Evolutionary conservation across 768 basidiomycete species (phyloP).

Genomic region (Rhizopogon rudus): DNA sequence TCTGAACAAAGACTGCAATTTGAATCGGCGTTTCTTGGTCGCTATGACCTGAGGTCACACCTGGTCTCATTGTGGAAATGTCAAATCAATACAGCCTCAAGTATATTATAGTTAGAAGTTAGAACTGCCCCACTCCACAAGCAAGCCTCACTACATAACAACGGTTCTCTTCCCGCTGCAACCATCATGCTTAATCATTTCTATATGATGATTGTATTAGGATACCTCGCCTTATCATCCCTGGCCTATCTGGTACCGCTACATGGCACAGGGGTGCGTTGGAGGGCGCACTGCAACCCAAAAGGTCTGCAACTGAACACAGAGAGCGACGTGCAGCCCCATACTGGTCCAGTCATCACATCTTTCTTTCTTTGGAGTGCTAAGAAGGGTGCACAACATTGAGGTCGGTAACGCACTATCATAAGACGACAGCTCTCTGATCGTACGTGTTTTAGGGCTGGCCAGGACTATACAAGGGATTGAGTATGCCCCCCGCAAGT

Average conservation of each 20-base stretch:
- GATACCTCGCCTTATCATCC: conserved; percentile 44
- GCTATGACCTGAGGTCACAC: too few relatives aligned
- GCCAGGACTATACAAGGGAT: conserved; percentile 76
- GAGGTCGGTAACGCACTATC: conserved; percentile 44
- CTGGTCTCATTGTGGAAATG: too few relatives aligned
- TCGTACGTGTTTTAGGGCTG: conserved; percentile 41
- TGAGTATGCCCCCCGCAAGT: conserved; percentile 37
- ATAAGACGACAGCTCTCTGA: neutral
- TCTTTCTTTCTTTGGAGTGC: conserved; percentile 77
- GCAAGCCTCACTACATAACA: neutral
- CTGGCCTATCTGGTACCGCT: conserved; percentile 47
- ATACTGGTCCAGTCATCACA: conserved; percentile 73
- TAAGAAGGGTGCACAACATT: conserved; percentile 60
- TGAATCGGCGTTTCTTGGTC: too few relatives aligned
- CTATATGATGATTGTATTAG: conserved; percentile 36
- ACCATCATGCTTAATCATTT: conserved; percentile 28
- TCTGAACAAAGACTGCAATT: too few relatives aligned
- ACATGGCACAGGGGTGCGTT: conserved; percentile 66
- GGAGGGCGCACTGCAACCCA: conserved; percentile 83
- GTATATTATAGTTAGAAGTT: too few relatives aligned
- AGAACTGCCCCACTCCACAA: too few relatives aligned
- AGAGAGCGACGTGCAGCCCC: conserved; percentile 70
- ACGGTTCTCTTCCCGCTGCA: neutral
- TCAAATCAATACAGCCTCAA: too few relatives aligned
- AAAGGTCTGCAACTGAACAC: conserved; percentile 76